phyloP scores from a whole-genome alignment of 345 rosid genomes.

The Citrus cavaleriei region DNA sequence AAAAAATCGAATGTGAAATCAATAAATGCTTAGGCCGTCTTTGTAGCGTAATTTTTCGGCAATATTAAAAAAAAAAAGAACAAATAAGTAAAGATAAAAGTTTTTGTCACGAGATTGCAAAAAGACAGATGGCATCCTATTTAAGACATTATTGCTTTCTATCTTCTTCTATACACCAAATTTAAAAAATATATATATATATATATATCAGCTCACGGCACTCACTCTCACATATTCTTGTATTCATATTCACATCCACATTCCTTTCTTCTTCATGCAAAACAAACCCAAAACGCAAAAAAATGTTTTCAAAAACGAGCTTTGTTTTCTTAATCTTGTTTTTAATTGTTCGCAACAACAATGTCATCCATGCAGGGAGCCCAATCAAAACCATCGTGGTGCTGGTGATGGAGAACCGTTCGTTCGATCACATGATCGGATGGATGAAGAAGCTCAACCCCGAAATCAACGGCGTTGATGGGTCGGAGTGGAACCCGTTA shows the following conservation, averaged over 20 bases:
- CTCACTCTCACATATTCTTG: neutral
- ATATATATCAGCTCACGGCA: neutral
- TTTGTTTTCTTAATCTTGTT: neutral
- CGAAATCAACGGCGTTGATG: constrained; percentile 79
- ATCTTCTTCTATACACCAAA: neutral
- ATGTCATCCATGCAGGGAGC: constrained; percentile 15
- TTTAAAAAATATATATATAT: too few species aligned
- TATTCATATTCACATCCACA: neutral
- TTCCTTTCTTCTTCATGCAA: neutral
- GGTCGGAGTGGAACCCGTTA: constrained; percentile 52
- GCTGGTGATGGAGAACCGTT: constrained; percentile 89
- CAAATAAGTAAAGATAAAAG: too few species aligned
- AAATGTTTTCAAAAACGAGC: constrained; percentile 6
- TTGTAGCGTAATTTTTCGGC: neutral
- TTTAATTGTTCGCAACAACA: neutral
- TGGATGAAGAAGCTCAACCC: constrained; percentile 96
- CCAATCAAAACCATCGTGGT: constrained; percentile 75
- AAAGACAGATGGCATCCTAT: neutral
- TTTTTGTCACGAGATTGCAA: neutral
- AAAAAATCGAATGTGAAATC: neutral
- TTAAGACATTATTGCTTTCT: neutral
- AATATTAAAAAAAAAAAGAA: too few species aligned
- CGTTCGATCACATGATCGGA: constrained; percentile 95
- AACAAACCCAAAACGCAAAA: too few species aligned
- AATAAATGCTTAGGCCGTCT: neutral